phyloP scores from a whole-genome alignment of 2,329 filamentous ascomycete genomes.

The Calcarisporium arbuscula region DNA sequence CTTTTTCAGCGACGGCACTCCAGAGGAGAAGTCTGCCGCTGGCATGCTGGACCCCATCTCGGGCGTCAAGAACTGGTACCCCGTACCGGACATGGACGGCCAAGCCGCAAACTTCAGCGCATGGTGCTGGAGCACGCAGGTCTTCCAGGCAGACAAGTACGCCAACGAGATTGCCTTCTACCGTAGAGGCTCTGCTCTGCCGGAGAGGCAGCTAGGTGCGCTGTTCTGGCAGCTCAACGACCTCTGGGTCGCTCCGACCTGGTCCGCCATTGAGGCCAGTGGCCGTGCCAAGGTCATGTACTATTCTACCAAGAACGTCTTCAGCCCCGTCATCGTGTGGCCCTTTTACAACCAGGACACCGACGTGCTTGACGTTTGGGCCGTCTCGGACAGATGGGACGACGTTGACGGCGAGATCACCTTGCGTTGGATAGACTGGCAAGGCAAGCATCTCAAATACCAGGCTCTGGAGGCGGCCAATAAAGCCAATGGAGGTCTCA shows the following conservation, averaged over 20 bases:
- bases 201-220: slow-evolving; percentile 49
- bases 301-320: slow-evolving; percentile 50
- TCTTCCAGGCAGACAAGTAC: slow-evolving; percentile 58
- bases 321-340: slow-evolving; percentile 44
- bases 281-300: slow-evolving; percentile 57
- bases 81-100: slow-evolving; percentile 44
- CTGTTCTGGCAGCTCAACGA: slow-evolving; percentile 61
- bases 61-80: slow-evolving; percentile 48
- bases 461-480: too few relatives aligned
- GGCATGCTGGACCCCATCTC: slow-evolving; percentile 52
- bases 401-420: too few relatives aligned
- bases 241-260: slow-evolving; percentile 56
- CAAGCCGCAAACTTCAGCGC: slow-evolving; percentile 49
- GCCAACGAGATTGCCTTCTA: slow-evolving; percentile 54
- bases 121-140: slow-evolving; percentile 54
- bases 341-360: too few relatives aligned
- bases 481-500: too few relatives aligned
- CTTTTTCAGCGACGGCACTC: too few relatives aligned
- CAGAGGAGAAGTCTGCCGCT: too few relatives aligned
- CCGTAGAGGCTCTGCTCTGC: slow-evolving; percentile 47
- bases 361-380: too few relatives aligned
- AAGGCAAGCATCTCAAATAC: too few relatives aligned
- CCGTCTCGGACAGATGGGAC: too few relatives aligned
- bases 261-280: slow-evolving; percentile 56
- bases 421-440: too few relatives aligned